Evolutionary conservation across 495 filamentous ascomycete species (phyloP).

Genomic region (Rhizodiscina lignyota): DNA sequence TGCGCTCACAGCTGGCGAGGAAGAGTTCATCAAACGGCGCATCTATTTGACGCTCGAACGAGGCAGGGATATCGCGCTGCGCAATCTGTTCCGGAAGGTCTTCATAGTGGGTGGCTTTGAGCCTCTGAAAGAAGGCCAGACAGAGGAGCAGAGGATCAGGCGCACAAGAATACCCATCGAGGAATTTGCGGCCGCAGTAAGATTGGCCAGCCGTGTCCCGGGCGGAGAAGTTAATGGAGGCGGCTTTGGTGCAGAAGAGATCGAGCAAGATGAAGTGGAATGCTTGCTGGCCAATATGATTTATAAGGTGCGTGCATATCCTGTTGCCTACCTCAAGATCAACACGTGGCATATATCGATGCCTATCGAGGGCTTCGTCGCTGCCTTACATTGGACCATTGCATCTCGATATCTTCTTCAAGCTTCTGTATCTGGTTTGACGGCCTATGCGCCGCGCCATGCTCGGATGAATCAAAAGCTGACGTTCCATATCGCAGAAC

Average conservation of each 20-base stretch:
- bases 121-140: conserved; percentile 47
- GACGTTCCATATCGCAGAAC: too few relatives aligned
- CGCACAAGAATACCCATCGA: conserved; percentile 63
- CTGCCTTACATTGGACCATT: too few relatives aligned
- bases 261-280: conserved; percentile 88
- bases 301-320: conserved; percentile 57
- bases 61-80: conserved; percentile 73
- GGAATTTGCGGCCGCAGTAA: conserved; percentile 57
- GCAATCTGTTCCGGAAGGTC: conserved; percentile 82
- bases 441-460: too few relatives aligned
- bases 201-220: conserved; percentile 24
- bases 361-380: too few relatives aligned
- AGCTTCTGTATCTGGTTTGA: too few relatives aligned
- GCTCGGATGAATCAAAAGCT: too few relatives aligned
- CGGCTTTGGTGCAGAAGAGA: conserved; percentile 30
- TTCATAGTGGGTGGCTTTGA: conserved; percentile 69
- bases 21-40: conserved; percentile 82
- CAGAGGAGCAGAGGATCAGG: conserved; percentile 30
- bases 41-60: conserved; percentile 91
- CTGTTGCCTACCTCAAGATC: neutral
- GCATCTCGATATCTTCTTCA: too few relatives aligned
- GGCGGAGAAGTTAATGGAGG: too few relatives aligned
- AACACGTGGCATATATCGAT: too few relatives aligned
- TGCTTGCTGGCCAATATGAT: conserved; percentile 89
- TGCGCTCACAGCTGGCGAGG: conserved; percentile 62